Percentiles rank a stretch among this genome's conserved stretches.
Conservation (phyloP, 768 basidiomycete genomes). For the Vishniacozyma victoriae region DNA sequence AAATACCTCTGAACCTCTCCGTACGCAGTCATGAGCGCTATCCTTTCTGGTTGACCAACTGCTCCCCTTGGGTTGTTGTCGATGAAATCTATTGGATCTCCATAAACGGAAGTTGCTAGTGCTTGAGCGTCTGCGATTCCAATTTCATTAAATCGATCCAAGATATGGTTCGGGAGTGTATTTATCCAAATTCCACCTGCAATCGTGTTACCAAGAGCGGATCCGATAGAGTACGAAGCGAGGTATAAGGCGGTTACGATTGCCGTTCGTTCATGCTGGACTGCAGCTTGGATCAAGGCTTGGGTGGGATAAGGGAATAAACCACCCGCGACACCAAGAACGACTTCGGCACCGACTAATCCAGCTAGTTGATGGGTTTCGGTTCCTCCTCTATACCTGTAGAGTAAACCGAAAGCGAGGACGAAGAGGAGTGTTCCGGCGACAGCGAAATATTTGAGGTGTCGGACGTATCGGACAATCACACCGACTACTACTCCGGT, state of each 20-base stretch:
- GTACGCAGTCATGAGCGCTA: slow-evolving; percentile 31
- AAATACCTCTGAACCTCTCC: slow-evolving; percentile 30
- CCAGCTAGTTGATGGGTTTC: slow-evolving; percentile 14
- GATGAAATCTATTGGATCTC: slow-evolving; percentile 27
- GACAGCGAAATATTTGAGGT: slow-evolving; percentile 25
- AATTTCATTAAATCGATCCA: slow-evolving; percentile 2
- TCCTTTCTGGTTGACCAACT: slow-evolving; percentile 26
- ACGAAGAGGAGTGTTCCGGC: slow-evolving; percentile 24
- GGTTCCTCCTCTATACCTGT: slow-evolving; percentile 19
- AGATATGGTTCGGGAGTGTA: slow-evolving; percentile 14
- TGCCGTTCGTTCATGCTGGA: slow-evolving; percentile 23
- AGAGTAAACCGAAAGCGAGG: slow-evolving; percentile 36
- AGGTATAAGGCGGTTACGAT: slow-evolving; percentile 22
- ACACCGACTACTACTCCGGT: slow-evolving; percentile 37
- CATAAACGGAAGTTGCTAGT: slow-evolving; percentile 30
- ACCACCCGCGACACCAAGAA: slow-evolving; percentile 16
- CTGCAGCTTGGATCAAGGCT: slow-evolving; percentile 25
- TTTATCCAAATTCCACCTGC: slow-evolving; percentile 37
- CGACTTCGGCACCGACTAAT: slow-evolving; percentile 29
- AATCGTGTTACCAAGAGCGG: slow-evolving; percentile 22
- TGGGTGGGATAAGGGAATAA: slow-evolving; percentile 40
- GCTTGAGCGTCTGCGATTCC: slow-evolving; percentile 21
- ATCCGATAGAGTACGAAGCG: slow-evolving; percentile 28
- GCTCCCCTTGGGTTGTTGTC: slow-evolving; percentile 19
- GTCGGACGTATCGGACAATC: slow-evolving; percentile 32